These are phyloP conservation scores for Warburgia ugandensis DNA, from an alignment of 164 flowering plant genomes.

Conservation along the genomic window DNA sequence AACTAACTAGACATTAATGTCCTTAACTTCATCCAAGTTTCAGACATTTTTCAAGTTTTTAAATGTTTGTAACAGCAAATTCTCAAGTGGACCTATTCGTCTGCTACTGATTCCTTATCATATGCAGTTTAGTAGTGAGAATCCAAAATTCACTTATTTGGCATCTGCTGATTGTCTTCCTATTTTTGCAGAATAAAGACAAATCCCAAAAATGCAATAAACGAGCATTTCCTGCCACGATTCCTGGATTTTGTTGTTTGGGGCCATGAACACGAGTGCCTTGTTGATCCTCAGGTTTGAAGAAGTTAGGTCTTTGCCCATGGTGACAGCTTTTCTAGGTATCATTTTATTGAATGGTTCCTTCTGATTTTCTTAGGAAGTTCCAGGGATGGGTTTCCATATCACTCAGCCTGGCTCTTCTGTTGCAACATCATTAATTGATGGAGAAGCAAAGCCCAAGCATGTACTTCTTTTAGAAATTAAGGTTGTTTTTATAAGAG, in stretches of 20 bases:
- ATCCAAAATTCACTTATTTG: background rate
- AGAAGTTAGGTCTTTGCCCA: background rate
- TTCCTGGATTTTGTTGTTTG: slow-evolving; percentile 94
- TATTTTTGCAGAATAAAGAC: slow-evolving; percentile 69
- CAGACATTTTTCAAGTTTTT: too few relatives aligned
- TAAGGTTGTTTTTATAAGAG: slow-evolving; percentile 47
- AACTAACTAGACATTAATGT: too few relatives aligned
- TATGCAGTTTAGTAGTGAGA: background rate
- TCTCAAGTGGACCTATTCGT: too few relatives aligned
- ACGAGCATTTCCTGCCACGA: slow-evolving; percentile 93
- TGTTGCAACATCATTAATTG: slow-evolving; percentile 94
- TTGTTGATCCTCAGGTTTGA: slow-evolving; percentile 87
- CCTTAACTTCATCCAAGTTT: too few relatives aligned
- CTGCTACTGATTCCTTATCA: background rate
- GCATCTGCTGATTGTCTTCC: background rate
- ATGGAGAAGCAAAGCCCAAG: slow-evolving; percentile 97
- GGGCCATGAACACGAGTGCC: slow-evolving; percentile 99
- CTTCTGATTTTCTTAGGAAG: slow-evolving; percentile 53
- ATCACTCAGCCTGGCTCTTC: slow-evolving; percentile 99
- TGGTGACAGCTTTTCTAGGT: background rate
- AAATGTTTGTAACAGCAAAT: too few relatives aligned
- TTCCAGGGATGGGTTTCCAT: slow-evolving; percentile 99
- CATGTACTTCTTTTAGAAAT: slow-evolving; percentile 95
- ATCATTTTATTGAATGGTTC: slow-evolving; percentile 13
- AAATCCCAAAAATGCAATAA: slow-evolving; percentile 96